Percentiles rank a stretch among this genome's conserved stretches.
phyloP scores from a whole-genome alignment of 495 filamentous ascomycete genomes.

The Choiromyces venosus region DNA sequence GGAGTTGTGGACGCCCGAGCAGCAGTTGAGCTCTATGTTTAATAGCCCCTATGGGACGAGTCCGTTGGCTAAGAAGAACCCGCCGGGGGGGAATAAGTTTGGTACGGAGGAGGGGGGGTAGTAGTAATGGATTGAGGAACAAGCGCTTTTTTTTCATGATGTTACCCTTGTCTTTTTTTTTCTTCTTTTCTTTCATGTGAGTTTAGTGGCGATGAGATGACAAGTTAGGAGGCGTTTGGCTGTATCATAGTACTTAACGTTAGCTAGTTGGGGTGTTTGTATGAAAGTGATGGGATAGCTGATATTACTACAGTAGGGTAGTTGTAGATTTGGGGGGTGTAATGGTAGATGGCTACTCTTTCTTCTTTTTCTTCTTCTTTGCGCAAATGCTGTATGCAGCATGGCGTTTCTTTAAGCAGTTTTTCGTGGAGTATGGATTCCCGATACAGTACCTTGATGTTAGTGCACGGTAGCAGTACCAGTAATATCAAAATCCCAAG shows the following conservation, averaged over 20 bases:
- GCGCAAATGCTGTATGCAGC: background rate
- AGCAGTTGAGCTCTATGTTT: slow-evolving; percentile 28
- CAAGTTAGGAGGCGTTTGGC: background rate
- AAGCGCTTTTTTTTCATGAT: background rate
- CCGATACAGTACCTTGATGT: too few relatives aligned
- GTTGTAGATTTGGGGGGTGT: background rate
- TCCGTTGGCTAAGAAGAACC: slow-evolving; percentile 1
- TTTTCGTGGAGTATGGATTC: background rate
- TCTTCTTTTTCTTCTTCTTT: background rate
- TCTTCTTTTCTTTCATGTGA: background rate
- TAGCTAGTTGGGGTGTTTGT: background rate
- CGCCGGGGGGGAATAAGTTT: background rate
- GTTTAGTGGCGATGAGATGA: background rate
- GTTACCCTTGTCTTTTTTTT: background rate
- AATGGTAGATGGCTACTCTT: background rate
- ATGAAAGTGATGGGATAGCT: background rate
- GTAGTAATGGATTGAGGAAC: background rate
- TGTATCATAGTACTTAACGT: background rate
- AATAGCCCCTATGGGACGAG: slow-evolving; percentile 18
- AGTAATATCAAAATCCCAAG: background rate
- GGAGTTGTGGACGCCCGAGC: slow-evolving; percentile 27
- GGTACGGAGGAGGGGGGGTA: background rate
- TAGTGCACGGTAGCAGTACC: background rate
- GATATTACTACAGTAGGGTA: background rate
- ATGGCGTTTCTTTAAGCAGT: background rate